Conservation (phyloP, 176 grass and related monocot genomes). For the Microstegium vimineum region DNA sequence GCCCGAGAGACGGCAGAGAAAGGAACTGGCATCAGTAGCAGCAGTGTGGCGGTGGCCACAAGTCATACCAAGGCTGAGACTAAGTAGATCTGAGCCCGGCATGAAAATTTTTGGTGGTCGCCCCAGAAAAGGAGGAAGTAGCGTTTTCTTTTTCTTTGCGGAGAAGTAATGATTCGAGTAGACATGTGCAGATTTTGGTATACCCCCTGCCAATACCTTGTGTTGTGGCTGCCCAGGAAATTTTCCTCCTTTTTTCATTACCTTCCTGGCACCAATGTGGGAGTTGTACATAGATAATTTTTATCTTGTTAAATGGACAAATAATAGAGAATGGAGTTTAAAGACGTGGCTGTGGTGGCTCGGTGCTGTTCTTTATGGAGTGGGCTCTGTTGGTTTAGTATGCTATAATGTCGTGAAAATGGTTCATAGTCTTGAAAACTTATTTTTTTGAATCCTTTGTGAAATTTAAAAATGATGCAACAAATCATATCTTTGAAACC, state of each 20-base stretch:
- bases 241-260: slow-evolving; percentile 24
- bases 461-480: background rate
- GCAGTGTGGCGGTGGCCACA: background rate
- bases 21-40: background rate
- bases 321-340: slow-evolving; percentile 50
- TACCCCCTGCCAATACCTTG: slow-evolving; percentile 37
- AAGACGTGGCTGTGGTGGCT: background rate
- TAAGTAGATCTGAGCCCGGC: slow-evolving; percentile 24
- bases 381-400: background rate
- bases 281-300: slow-evolving; percentile 66
- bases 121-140: slow-evolving; percentile 30
- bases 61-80: slow-evolving; percentile 39
- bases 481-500: background rate
- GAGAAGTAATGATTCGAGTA: slow-evolving; percentile 40
- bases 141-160: slow-evolving; percentile 27
- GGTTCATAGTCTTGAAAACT: background rate
- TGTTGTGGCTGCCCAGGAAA: slow-evolving; percentile 33
- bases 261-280: slow-evolving; percentile 28
- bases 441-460: background rate
- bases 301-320: slow-evolving; percentile 34
- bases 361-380: background rate
- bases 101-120: slow-evolving; percentile 42
- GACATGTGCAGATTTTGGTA: slow-evolving; percentile 61
- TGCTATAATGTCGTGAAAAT: background rate
- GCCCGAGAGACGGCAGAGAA: slow-evolving; percentile 22